Evolutionary conservation across 345 rosid species (phyloP).

Genomic region (Rhodamnia rubescens): DNA sequence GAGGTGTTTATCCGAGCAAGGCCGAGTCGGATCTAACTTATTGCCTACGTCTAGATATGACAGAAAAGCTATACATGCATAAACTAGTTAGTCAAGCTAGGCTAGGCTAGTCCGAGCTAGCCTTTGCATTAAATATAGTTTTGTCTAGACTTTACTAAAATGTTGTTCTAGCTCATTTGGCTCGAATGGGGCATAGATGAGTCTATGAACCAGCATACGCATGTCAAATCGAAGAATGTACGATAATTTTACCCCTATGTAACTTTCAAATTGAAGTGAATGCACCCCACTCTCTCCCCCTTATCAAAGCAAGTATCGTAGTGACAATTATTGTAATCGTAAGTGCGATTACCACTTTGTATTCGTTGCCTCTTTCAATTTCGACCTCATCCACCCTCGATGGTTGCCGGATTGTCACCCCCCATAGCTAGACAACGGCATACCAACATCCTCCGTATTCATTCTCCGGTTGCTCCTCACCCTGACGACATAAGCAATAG

Average conservation of each 20-base stretch:
- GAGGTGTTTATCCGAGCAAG: background rate
- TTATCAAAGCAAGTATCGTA: background rate
- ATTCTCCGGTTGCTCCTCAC: too few relatives aligned
- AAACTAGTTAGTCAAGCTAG: background rate
- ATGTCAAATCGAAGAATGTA: background rate
- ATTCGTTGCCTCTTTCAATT: background rate
- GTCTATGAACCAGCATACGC: fast-evolving
- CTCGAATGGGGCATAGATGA: background rate
- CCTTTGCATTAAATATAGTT: background rate
- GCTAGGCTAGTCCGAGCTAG: background rate
- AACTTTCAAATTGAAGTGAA: background rate
- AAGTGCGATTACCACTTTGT: background rate
- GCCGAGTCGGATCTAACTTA: background rate
- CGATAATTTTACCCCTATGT: background rate
- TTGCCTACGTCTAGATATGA: fast-evolving
- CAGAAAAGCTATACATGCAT: background rate
- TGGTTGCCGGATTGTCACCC: background rate
- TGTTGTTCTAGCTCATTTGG: background rate
- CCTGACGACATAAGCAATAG: background rate
- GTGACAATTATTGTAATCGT: background rate
- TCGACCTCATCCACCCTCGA: background rate
- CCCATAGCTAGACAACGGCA: too few relatives aligned
- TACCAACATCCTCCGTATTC: too few relatives aligned
- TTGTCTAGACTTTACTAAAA: background rate
- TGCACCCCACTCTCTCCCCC: background rate